These are phyloP conservation scores for Oldenlandia corymbosa DNA, from an alignment of 257 asterid genomes.

Conservation along the genomic window DNA sequence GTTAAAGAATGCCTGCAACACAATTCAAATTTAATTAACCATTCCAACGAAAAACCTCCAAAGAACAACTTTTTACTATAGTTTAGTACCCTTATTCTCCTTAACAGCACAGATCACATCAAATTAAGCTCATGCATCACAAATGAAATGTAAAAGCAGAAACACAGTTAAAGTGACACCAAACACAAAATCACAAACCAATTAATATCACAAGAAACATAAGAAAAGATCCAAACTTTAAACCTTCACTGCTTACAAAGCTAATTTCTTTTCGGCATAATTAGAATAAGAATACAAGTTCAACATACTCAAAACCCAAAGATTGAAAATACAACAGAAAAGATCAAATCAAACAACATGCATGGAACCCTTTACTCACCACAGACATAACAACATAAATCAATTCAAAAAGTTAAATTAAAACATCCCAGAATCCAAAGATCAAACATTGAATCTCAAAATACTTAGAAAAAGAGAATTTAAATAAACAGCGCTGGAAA, in stretches of 20 bases:
- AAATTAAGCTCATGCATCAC: neutral
- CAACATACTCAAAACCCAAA: neutral
- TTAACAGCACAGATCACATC: neutral
- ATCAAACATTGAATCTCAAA: too few species aligned
- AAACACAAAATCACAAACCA: neutral
- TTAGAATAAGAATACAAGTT: neutral
- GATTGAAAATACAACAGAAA: neutral
- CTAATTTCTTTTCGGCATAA: too few species aligned
- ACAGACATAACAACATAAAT: neutral
- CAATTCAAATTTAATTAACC: constrained; percentile 3
- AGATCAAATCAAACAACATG: neutral
- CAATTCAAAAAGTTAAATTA: neutral
- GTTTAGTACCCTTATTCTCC: neutral
- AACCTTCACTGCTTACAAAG: too few species aligned
- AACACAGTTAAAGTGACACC: neutral
- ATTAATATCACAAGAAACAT: neutral
- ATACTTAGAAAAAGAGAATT: too few species aligned
- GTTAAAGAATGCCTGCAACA: constrained; percentile 20
- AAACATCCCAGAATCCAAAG: neutral
- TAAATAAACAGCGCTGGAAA: constrained; percentile 9
- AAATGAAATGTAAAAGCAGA: neutral
- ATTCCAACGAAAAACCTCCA: neutral
- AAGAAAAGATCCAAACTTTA: neutral
- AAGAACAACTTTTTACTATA: neutral
- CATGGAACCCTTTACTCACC: constrained; percentile 6